phyloP scores from a whole-genome alignment of 257 asterid species.

The Nicotiana tomentosiformis region DNA sequence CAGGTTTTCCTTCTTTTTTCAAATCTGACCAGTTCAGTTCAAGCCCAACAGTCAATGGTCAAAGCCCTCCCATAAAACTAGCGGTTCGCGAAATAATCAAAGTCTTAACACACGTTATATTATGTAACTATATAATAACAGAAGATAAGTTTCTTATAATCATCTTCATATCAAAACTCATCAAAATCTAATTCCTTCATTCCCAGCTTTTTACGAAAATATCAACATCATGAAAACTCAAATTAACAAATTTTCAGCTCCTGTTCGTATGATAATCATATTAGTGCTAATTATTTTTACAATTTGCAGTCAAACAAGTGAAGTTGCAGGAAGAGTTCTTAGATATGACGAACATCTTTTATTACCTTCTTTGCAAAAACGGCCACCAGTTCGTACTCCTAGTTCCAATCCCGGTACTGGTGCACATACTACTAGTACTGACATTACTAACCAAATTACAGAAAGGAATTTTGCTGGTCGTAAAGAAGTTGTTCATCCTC shows the following conservation, averaged over 20 bases:
- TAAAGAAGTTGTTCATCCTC: background rate
- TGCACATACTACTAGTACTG: background rate
- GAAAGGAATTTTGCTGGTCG: background rate
- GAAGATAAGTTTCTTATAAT: background rate
- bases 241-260: background rate
- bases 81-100: background rate
- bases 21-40: background rate
- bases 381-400: background rate
- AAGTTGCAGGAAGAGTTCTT: background rate
- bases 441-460: background rate
- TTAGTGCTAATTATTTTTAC: background rate
- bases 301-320: background rate
- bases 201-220: background rate
- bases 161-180: background rate
- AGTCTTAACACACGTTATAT: background rate
- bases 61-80: background rate
- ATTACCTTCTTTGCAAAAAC: background rate
- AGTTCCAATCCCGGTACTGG: background rate
- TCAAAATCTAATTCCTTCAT: background rate
- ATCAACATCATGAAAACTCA: background rate
- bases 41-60: background rate
- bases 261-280: background rate
- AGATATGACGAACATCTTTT: background rate
- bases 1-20: background rate
- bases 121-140: background rate